These are phyloP conservation scores for Fusarium subtropicale DNA, from an alignment of 2,329 filamentous ascomycete species.

Conservation along the genomic window DNA sequence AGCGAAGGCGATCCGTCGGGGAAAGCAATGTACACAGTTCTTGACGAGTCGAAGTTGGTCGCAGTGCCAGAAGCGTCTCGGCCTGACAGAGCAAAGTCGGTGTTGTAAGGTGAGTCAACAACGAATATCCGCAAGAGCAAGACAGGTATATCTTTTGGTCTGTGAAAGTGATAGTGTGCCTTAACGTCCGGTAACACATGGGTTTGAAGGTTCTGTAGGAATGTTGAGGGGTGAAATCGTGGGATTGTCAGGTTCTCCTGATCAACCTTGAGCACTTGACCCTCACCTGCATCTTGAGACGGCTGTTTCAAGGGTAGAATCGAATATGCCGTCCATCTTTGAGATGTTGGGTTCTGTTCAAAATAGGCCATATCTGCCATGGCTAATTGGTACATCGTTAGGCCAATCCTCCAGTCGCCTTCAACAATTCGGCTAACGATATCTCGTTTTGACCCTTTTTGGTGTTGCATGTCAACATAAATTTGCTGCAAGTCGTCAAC, in stretches of 20 bases:
- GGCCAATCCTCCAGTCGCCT: slow-evolving; percentile 75
- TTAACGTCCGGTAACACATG: slow-evolving; percentile 84
- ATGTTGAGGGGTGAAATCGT: slow-evolving; percentile 83
- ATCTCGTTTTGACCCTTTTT: slow-evolving; percentile 72
- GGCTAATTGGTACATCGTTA: slow-evolving; percentile 74
- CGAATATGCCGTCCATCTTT: slow-evolving; percentile 73
- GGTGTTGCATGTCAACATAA: slow-evolving; percentile 70
- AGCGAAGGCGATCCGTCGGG: slow-evolving; percentile 82
- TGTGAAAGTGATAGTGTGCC: slow-evolving; percentile 83
- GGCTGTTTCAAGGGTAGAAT: slow-evolving; percentile 65
- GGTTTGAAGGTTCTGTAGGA: slow-evolving; percentile 78
- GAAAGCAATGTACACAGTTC: slow-evolving; percentile 83
- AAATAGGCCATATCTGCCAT: slow-evolving; percentile 76
- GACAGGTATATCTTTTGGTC: slow-evolving; percentile 75
- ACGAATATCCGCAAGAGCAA: slow-evolving; percentile 83
- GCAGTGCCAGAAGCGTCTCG: slow-evolving; percentile 49
- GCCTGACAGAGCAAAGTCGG: slow-evolving; percentile 60
- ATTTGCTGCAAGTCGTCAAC: slow-evolving; percentile 74
- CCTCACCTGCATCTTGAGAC: slow-evolving; percentile 53
- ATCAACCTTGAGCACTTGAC: slow-evolving; percentile 57
- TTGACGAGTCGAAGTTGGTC: slow-evolving; percentile 70
- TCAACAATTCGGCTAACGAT: slow-evolving; percentile 72
- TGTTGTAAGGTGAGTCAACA: slow-evolving; percentile 83
- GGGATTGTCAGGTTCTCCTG: slow-evolving; percentile 66
- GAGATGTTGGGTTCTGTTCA: slow-evolving; percentile 71